Evolutionary conservation across 2,329 filamentous ascomycete species (phyloP).

Genomic region (Karstenula rhodostoma): DNA sequence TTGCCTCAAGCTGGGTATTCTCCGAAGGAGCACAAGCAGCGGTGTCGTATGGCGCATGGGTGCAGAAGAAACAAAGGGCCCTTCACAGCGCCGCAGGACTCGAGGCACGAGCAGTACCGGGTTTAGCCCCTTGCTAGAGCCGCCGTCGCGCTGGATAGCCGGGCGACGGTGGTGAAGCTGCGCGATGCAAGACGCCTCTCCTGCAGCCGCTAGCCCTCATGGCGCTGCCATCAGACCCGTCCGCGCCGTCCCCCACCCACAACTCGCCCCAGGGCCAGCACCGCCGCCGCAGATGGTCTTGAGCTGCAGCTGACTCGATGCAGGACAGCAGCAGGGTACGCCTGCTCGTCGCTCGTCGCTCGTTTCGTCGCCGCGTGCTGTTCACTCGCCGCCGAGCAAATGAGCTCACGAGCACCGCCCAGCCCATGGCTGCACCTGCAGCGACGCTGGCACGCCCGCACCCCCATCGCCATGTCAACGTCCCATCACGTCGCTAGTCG

Average conservation of each 20-base stretch:
- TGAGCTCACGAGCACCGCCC: slow-evolving; percentile 33
- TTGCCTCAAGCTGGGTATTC: slow-evolving; percentile 44
- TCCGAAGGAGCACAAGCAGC: slow-evolving; percentile 44
- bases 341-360: slow-evolving; percentile 36
- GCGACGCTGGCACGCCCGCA: slow-evolving; percentile 22
- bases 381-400: slow-evolving; percentile 22
- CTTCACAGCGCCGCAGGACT: slow-evolving; percentile 41
- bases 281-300: slow-evolving; percentile 37
- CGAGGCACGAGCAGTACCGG: slow-evolving; percentile 43
- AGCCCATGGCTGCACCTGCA: slow-evolving; percentile 16
- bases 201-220: slow-evolving; percentile 33
- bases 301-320: slow-evolving; percentile 43
- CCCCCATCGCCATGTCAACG: slow-evolving; percentile 38
- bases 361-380: slow-evolving; percentile 30
- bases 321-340: slow-evolving; percentile 31
- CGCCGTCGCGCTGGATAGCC: slow-evolving; percentile 22
- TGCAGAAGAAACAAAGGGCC: slow-evolving; percentile 37
- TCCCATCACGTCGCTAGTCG: slow-evolving; percentile 35
- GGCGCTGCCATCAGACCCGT: slow-evolving; percentile 33
- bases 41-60: slow-evolving; percentile 29
- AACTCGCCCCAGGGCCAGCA: slow-evolving; percentile 27
- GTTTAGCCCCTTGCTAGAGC: slow-evolving; percentile 18
- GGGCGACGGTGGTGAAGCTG: slow-evolving; percentile 37
- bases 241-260: slow-evolving; percentile 39
- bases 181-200: slow-evolving; percentile 29